Evolutionary conservation across 257 asterid genomes (phyloP), one percentile per base, ranked within the genome.

Genomic region (Agastache rugosa): DNA sequence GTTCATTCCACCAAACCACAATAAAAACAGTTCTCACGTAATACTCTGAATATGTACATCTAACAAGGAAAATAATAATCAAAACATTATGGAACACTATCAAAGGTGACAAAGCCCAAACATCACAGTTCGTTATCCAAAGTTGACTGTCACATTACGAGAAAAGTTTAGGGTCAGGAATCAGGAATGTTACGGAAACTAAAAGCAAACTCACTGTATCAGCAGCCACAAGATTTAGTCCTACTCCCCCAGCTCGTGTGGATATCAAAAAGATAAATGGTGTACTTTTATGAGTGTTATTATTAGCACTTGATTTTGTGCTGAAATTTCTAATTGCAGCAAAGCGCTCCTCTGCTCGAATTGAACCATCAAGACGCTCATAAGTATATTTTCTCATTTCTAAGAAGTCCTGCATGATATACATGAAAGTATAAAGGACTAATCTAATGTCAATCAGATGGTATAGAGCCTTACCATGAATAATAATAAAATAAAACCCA

Each of bases 201-300:
- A 75, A 25, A 65, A 41, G 35, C 27, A n/a, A 44, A 82, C 88
- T 84, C 77, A 94, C 98, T 2, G 98, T 90, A 86, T 94, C 98
- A 87, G 98, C 98, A 80, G 97, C 97, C 84, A 91, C 95, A 77
- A 94, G 96, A 85, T 94, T 94, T 83, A 94, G 83, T 17, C 98
- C 97, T 67, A 91, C 97, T 75, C 98, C 98, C 53, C 98, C 98
- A 74, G 98, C 98, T 85, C 98, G 84, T 19, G 98, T 94, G 75
- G 98, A 94, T 75, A 94, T 94, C 87, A 94, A 78, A 71, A 94
- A 91, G 75, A 94, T 83, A 83, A 91, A 94, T 11, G 97, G 84
- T 65, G 77, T 79, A 77, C 69, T 66, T 63, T 80, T 67, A 64
- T 73, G 74, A 75, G 84, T 63, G 59, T 74, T 79, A 48, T 61